Conservation (phyloP, 2,329 filamentous ascomycete species). For the Botrytis byssoidea region DNA sequence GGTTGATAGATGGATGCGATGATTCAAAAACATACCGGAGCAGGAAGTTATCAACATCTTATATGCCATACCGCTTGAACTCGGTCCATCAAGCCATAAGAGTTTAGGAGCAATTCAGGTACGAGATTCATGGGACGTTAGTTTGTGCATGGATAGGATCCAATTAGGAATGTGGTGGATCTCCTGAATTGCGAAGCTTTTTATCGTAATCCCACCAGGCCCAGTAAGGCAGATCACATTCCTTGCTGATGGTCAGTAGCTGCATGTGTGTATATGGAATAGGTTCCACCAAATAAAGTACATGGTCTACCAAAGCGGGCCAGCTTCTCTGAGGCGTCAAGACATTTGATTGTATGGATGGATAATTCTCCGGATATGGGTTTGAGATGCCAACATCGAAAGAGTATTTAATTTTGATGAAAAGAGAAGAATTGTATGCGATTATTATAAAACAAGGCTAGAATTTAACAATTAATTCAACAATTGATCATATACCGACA, state of each 20-base stretch:
- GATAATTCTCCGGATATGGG: neutral
- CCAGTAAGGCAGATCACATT: slow-evolving; percentile 12
- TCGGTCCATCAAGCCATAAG: neutral
- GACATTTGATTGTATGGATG: neutral
- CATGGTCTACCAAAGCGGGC: neutral
- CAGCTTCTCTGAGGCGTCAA: slow-evolving; percentile 1
- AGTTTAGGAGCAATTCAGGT: neutral
- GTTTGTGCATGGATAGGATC: neutral
- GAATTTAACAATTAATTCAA: neutral
- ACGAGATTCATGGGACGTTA: slow-evolving; percentile 3
- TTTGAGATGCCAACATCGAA: neutral
- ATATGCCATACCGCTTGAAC: neutral
- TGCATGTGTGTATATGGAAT: neutral
- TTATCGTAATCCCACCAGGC: neutral
- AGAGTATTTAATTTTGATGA: neutral
- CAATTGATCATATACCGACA: neutral
- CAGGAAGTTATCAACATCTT: neutral
- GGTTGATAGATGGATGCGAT: neutral
- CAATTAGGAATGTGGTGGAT: slow-evolving; percentile 3
- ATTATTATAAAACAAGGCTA: neutral
- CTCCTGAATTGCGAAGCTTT: neutral
- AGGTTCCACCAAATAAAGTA: slow-evolving; percentile 7
- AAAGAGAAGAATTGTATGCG: neutral
- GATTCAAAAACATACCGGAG: neutral
- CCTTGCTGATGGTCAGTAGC: neutral